Evolutionary conservation across 805 yeast species (phyloP), one percentile per base, ranked within the genome.

Genomic region (Candida methanosorbosa): DNA sequence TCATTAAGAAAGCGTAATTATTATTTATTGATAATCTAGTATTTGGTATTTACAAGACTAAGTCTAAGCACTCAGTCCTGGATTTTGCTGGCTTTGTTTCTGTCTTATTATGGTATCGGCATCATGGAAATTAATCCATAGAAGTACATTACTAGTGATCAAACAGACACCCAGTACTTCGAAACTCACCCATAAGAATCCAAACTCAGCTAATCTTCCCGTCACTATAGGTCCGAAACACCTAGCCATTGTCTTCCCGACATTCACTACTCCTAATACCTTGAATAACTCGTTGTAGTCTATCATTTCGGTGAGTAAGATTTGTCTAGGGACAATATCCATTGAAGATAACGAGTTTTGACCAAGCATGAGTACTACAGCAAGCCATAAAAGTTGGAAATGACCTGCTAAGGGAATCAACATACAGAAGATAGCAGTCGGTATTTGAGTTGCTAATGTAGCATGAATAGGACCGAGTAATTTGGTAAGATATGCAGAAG

Each of bases 251-350:
- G 95, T 88, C 54, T 86, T 85, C 18, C 81, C 86, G 26, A 87
- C 77, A 49, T 86, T 87, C 9, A 87, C 95, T 2, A 82, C 64
- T 2, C 96, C 96, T 76, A 87, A 69, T 1, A 81, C 87, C 45
- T 67, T 72, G 3, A 94, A 77, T 32, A 88, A 61, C 32, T 84
- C 92, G 9, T 64, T 56, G n/a, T 54, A 39, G 11, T 70, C 68
- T 27, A 87, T 75, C 16, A 85, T 62, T 2, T 82, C 68, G 0
- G 94, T 78, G 33, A 87, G 57, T 27, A 87, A 63, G 8, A 86
- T 73, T 57, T 86, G 95, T 34, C 97, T 71, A 6, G 96, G 95
- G 3, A 86, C 92, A 20, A 86, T 95, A 52, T 87, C 97, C 88
- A 87, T 85, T 2, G 88, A 75, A 2, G 78, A 66, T 1, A 85